Conservation (phyloP, 768 basidiomycete species). For the Fomitopsis serialis region DNA sequence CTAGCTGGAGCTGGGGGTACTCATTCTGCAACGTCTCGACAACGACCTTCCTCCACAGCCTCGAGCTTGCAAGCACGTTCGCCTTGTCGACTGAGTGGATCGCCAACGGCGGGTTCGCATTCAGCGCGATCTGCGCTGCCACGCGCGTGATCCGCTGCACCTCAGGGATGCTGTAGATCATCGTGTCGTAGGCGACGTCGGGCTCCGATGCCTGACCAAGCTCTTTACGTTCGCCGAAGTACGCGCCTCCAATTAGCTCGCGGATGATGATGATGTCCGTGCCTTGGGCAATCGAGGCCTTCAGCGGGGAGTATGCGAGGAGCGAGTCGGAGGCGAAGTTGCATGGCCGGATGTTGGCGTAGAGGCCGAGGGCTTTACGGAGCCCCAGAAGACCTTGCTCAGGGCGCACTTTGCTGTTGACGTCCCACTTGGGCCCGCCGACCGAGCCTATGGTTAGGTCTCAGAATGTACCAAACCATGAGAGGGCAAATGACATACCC, state of each 20-base stretch:
- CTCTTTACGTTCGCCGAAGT: slow-evolving; percentile 93
- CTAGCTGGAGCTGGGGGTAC: slow-evolving; percentile 81
- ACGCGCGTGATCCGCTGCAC: slow-evolving; percentile 94
- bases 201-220: slow-evolving; percentile 59
- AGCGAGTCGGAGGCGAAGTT: slow-evolving; percentile 92
- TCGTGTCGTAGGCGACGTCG: slow-evolving; percentile 84
- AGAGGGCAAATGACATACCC: slow-evolving; percentile 46
- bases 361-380: slow-evolving; percentile 90
- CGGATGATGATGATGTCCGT: slow-evolving; percentile 92
- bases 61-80: slow-evolving; percentile 92
- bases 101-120: slow-evolving; percentile 75
- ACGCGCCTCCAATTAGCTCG: slow-evolving; percentile 93
- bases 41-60: slow-evolving; percentile 93
- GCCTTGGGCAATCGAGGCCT: slow-evolving; percentile 74
- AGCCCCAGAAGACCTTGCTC: slow-evolving; percentile 86
- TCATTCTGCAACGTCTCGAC: slow-evolving; percentile 79
- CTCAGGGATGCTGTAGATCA: slow-evolving; percentile 88
- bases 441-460: slow-evolving; percentile 66
- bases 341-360: slow-evolving; percentile 97
- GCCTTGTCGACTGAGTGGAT: slow-evolving; percentile 98
- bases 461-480: not conserved
- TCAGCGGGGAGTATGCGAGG: slow-evolving; percentile 82
- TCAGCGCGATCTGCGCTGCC: slow-evolving; percentile 86
- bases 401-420: slow-evolving; percentile 81
- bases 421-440: slow-evolving; percentile 99